Evolutionary conservation across 2,329 filamentous ascomycete genomes (phyloP), one percentile per base, ranked within the genome.

Genomic region (Beauveria sp.): DNA sequence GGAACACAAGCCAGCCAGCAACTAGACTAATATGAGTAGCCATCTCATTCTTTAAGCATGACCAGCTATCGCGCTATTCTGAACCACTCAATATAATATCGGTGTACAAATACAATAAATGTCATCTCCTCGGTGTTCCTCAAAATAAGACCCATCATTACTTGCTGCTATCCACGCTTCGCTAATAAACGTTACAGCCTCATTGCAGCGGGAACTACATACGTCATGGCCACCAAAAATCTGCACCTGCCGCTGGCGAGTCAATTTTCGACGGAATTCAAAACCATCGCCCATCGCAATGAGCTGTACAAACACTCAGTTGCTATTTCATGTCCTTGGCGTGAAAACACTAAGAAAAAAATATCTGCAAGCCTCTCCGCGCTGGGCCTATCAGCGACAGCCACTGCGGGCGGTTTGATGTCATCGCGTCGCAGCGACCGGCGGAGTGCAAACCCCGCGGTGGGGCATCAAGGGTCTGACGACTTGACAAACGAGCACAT

Each of bases 401-500:
- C 43, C 3, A 43, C 14, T 8, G 30, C 18, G 10, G 7, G 40
- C 49, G 8, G 28, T 20, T 54, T 61, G 58, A 61, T 61, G 58
- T 61, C 58, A 61, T 61, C 20, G 51, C 58, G 43, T 45, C 49
- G 50, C 42, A 52, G 49, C 50, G 34, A 4, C n/a, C 38, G 5
- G 58, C 58, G 58, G 58, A 60, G 58, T 30, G 26, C 26, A 28
- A 61, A 55, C 58, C 58, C 58, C 58, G 58, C 58, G 58, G 58
- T 55, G 58, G 58, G 50, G 58, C 55, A 38, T 30, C 9, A 14
- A 34, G 16, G 7, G 34, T 30, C 28, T 43, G 57, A 59, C 46
- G 26, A 47, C 26, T 24, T 28, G 3, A 28, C 22, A 49, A 60
- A n/a, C 16, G 47, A 16, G 49, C 57, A 60, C 58, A 61, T 61